These are phyloP conservation scores for Mycotypha africana DNA, from an alignment of 371 early-diverging fungal species.

Conservation along the genomic window DNA sequence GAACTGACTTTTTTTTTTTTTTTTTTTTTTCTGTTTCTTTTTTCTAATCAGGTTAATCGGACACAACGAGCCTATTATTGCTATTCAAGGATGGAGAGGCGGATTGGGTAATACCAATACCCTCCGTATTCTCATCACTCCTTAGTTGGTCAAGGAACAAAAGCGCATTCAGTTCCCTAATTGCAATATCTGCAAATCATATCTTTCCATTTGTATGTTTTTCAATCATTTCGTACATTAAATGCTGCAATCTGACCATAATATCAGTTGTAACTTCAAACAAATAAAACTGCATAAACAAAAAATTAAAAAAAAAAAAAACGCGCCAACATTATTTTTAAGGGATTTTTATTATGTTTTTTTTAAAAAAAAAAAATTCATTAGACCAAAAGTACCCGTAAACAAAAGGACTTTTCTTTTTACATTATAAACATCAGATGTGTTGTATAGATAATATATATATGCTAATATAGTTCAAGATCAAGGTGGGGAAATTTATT, in stretches of 20 bases:
- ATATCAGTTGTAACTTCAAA: too few relatives aligned
- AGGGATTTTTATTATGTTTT: neutral
- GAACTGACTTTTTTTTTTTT: too few relatives aligned
- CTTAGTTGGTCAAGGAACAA: too few relatives aligned
- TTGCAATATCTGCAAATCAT: too few relatives aligned
- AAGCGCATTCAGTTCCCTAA: too few relatives aligned
- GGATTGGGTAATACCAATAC: conserved; percentile 84
- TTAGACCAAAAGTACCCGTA: neutral
- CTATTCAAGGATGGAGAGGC: conserved; percentile 79
- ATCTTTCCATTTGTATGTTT: too few relatives aligned
- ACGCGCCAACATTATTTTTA: neutral
- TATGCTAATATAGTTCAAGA: too few relatives aligned
- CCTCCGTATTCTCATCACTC: conserved; percentile 62
- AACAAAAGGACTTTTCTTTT: neutral
- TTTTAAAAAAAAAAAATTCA: too few relatives aligned
- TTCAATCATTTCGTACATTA: too few relatives aligned
- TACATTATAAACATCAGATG: neutral
- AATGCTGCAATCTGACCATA: too few relatives aligned
- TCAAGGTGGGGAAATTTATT: conserved; percentile 54
- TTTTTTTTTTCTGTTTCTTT: neutral
- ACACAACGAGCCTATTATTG: conserved; percentile 63
- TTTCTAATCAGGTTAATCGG: conserved; percentile 57
- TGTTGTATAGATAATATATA: too few relatives aligned
- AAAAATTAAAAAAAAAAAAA: neutral
- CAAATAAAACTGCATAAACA: too few relatives aligned